These are phyloP conservation scores for Arthonia radiata DNA, from an alignment of 495 filamentous ascomycete species.

Conservation along the genomic window DNA sequence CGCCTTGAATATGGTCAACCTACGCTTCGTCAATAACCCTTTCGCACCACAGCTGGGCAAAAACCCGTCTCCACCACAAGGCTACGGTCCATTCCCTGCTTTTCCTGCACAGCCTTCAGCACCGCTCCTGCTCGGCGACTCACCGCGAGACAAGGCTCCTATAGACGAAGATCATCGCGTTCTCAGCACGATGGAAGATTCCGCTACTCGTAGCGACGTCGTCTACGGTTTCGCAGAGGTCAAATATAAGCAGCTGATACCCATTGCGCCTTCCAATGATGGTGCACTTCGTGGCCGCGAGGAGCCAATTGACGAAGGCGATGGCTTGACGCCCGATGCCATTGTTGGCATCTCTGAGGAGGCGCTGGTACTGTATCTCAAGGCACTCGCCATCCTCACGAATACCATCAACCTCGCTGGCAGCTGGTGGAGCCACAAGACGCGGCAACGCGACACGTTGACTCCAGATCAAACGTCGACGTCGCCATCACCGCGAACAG, in stretches of 20 bases:
- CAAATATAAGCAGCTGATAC: constrained; percentile 89
- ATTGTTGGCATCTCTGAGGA: constrained; percentile 76
- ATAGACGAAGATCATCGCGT: constrained; percentile 61
- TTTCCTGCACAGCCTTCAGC: constrained; percentile 46
- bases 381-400: constrained; percentile 64
- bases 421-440: constrained; percentile 69
- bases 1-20: constrained; percentile 79
- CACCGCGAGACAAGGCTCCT: constrained; percentile 25
- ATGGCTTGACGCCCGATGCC: constrained; percentile 62
- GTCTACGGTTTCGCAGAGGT: constrained; percentile 95
- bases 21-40: constrained; percentile 46
- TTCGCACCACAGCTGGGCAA: constrained; percentile 43
- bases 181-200: constrained; percentile 65
- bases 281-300: constrained; percentile 28
- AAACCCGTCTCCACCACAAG: constrained; percentile 45
- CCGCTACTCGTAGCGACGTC: constrained; percentile 75
- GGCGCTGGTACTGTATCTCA: constrained; percentile 86
- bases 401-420: constrained; percentile 95
- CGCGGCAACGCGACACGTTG: constrained; percentile 43
- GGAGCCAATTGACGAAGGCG: constrained; percentile 21
- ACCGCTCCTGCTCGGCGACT: constrained; percentile 40
- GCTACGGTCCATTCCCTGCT: constrained; percentile 55
- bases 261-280: constrained; percentile 53
- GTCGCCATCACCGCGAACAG: constrained; percentile 27
- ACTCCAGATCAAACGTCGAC: constrained; percentile 18